Conservation (phyloP, 1,139 yeast species). For the Saccharomyces hybrid region DNA sequence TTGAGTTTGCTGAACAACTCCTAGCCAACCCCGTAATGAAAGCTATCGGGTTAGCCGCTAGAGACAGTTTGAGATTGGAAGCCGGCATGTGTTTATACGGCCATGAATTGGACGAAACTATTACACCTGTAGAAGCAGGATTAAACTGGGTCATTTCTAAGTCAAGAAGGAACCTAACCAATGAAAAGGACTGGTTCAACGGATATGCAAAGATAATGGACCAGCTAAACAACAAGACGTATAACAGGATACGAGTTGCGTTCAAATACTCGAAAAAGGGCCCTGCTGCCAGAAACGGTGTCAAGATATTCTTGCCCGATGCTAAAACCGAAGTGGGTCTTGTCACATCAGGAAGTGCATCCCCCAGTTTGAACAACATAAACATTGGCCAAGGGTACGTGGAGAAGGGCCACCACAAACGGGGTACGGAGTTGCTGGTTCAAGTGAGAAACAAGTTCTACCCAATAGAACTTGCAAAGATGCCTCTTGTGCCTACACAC, state of each 20-base stretch:
- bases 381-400: conserved; percentile 92
- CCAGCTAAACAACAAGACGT: conserved; percentile 60
- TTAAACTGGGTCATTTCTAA: conserved; percentile 86
- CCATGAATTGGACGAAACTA: conserved; percentile 73
- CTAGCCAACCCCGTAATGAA: conserved; percentile 52
- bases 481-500: conserved; percentile 75
- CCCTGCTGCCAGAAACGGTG: conserved; percentile 89
- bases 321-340: conserved; percentile 54
- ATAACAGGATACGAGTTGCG: conserved; percentile 65
- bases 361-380: conserved; percentile 63
- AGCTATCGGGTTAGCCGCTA: conserved; percentile 93
- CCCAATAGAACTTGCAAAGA: conserved; percentile 63
- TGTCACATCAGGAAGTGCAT: conserved; percentile 84
- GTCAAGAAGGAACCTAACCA: conserved; percentile 49
- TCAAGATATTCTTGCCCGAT: conserved; percentile 50
- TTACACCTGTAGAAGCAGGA: conserved; percentile 83
- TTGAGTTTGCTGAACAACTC: conserved; percentile 55
- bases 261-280: conserved; percentile 54
- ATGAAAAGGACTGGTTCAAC: conserved; percentile 48
- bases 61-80: conserved; percentile 89
- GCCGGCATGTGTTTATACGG: conserved; percentile 99
- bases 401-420: conserved; percentile 59
- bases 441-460: conserved; percentile 79
- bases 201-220: conserved; percentile 64
- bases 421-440: conserved; percentile 66